Evolutionary conservation across 768 basidiomycete genomes (phyloP).

Genomic region (Suillus discolor): DNA sequence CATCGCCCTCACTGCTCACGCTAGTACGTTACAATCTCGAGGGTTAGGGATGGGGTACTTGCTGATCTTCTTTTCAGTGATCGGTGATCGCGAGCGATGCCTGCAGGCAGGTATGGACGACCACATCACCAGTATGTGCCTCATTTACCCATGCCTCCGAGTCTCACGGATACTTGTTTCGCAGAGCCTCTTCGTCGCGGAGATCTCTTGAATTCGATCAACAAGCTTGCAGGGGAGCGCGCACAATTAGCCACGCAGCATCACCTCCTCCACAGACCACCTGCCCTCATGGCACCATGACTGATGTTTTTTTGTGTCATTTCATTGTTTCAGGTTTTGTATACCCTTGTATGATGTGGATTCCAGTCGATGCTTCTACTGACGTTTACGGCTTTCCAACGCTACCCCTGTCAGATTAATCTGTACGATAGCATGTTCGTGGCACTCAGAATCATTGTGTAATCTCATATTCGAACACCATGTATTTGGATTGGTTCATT

Average conservation of each 20-base stretch:
- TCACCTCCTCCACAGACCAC: conserved; percentile 33
- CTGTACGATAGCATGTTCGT: conserved; percentile 7
- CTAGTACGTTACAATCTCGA: conserved; percentile 60
- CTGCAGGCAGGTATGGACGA: conserved; percentile 82
- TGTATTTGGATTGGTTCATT: conserved; percentile 1
- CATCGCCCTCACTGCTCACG: conserved; percentile 96
- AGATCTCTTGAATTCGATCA: conserved; percentile 80
- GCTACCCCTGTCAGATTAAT: conserved; percentile 6
- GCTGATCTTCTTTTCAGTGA: conserved; percentile 56
- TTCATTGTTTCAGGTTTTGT: conserved; percentile 2
- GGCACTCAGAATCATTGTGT: neutral
- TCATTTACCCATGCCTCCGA: neutral
- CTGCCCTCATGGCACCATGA: conserved; percentile 31
- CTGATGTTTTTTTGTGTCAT: conserved; percentile 1
- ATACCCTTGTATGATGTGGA: conserved; percentile 7
- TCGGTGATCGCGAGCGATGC: conserved; percentile 80
- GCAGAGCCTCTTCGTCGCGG: conserved; percentile 78
- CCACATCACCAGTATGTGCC: conserved; percentile 73
- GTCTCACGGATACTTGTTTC: conserved; percentile 11
- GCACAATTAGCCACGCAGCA: conserved; percentile 35
- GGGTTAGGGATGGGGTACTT: neutral
- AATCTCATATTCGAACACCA: neutral
- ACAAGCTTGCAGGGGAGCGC: conserved; percentile 74
- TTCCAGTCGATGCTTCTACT: neutral
- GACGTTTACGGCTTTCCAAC: conserved; percentile 8